Conservation (phyloP, 73 alveolate genomes). For the Stentor coeruleus region DNA sequence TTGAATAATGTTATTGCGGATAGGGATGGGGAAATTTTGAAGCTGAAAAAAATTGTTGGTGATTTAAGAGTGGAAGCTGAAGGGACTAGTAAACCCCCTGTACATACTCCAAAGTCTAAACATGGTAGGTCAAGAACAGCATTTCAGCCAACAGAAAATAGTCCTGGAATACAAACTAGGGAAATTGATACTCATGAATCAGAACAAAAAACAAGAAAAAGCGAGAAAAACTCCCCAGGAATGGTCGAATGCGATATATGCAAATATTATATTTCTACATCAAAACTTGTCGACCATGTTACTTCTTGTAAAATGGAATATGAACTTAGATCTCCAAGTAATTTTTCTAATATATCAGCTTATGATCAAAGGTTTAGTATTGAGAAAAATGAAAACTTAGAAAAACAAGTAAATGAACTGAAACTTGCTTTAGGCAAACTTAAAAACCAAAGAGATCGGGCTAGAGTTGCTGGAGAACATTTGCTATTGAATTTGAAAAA, state of each 20-base stretch:
- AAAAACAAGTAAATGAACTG: background rate
- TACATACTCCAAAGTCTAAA: background rate
- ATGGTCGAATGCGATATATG: background rate
- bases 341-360: background rate
- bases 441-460: background rate
- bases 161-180: background rate
- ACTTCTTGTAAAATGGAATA: background rate
- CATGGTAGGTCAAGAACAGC: background rate
- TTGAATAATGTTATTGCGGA: no score
- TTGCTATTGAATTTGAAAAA: background rate
- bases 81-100: background rate
- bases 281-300: background rate
- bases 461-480: background rate
- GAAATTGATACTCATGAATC: background rate
- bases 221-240: background rate
- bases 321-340: no score
- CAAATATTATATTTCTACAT: background rate
- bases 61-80: background rate
- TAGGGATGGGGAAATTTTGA: background rate
- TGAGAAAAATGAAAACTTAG: background rate
- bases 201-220: background rate
- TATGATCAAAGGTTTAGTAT: background rate
- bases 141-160: background rate
- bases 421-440: background rate
- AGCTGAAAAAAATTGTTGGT: background rate